These are phyloP conservation scores for Leishmania tarentolae DNA, from an alignment of 208 protist species.

Conservation along the genomic window DNA sequence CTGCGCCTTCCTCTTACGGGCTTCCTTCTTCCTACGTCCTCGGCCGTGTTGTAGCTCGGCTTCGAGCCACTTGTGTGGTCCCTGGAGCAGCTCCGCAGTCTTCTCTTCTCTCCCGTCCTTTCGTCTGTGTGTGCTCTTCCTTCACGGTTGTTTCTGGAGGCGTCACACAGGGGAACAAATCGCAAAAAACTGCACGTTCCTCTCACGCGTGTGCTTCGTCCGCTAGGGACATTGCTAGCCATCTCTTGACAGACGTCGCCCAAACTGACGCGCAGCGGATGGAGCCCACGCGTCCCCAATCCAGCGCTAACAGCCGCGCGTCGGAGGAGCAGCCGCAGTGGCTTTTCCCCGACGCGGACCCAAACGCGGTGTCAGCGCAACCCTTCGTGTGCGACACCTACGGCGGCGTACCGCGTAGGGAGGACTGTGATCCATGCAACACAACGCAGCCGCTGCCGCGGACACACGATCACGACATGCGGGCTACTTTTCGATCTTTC, in stretches of 20 bases:
- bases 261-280: neutral
- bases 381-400: constrained; percentile 47
- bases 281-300: neutral
- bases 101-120: neutral
- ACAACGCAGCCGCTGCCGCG: constrained; percentile 9
- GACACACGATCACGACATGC: constrained; percentile 25
- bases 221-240: neutral
- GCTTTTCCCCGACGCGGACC: constrained; percentile 10
- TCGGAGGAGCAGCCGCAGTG: constrained; percentile 7
- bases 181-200: too few relatives aligned
- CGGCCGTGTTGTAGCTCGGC: neutral
- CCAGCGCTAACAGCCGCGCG: neutral
- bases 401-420: constrained; percentile 43
- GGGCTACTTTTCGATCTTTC: constrained; percentile 25
- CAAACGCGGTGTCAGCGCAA: neutral
- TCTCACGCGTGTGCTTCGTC: neutral
- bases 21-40: neutral
- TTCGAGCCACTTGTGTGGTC: neutral
- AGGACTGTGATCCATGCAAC: constrained; percentile 37
- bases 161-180: too few relatives aligned
- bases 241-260: neutral
- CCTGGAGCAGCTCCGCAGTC: neutral
- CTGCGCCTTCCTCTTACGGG: neutral
- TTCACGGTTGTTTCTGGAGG: neutral
- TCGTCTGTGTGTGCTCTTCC: neutral